Conservation (phyloP, 106 monocot genomes). For the Dactylorhiza incarnata region DNA sequence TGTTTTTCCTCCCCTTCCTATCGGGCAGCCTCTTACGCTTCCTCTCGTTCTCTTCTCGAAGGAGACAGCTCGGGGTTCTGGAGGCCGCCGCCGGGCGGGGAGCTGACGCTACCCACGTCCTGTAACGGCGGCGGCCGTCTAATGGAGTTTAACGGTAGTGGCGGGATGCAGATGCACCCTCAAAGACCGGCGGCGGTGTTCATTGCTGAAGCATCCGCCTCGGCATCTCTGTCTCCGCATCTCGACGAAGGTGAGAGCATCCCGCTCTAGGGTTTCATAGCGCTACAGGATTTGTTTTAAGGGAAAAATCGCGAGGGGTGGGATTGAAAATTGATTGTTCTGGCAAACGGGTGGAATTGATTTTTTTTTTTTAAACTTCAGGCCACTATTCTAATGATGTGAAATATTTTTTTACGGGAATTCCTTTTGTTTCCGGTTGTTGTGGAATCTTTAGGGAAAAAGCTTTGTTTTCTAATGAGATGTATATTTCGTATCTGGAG, state of each 20-base stretch:
- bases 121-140: background rate
- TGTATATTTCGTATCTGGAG: background rate
- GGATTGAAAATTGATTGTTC: background rate
- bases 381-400: too few species aligned
- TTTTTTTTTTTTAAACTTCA: background rate
- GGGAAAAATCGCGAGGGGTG: background rate
- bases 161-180: background rate
- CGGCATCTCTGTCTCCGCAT: background rate
- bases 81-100: background rate
- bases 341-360: background rate
- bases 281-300: background rate
- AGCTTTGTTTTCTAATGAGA: too few species aligned
- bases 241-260: constrained; percentile 6
- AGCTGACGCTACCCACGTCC: background rate
- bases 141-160: background rate
- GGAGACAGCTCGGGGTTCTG: background rate
- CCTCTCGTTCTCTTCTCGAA: background rate
- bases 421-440: too few species aligned
- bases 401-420: background rate
- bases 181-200: too few species aligned
- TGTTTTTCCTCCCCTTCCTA: background rate
- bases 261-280: background rate
- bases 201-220: background rate
- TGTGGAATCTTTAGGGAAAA: too few species aligned
- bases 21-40: background rate